A percentile compares a stretch with the other conserved stretches of the same genome.
Conservation (phyloP, 129 eudicot genomes). For the Ambrosia artemisiifolia region DNA sequence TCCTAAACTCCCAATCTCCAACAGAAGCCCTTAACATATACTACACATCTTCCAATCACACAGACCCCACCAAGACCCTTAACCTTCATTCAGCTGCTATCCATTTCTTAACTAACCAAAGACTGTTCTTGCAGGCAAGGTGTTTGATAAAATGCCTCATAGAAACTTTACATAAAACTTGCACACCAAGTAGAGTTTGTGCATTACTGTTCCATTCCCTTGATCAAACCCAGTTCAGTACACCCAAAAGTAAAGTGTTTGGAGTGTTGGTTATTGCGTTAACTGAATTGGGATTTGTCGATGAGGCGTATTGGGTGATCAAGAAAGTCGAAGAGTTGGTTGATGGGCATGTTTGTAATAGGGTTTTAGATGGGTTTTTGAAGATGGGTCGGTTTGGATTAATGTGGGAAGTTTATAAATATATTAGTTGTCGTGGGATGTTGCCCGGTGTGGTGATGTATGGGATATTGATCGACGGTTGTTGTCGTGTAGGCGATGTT, state of each 20-base stretch:
- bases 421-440: slow-evolving; percentile 36
- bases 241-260: slow-evolving; percentile 44
- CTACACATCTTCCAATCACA: slow-evolving; percentile 34
- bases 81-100: slow-evolving; percentile 56
- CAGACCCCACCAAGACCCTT: slow-evolving; percentile 43
- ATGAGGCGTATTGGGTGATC: slow-evolving; percentile 83
- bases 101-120: slow-evolving; percentile 44
- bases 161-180: slow-evolving; percentile 41
- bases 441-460: slow-evolving; percentile 55
- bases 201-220: slow-evolving; percentile 52
- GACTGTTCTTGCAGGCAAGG: slow-evolving; percentile 64
- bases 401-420: slow-evolving; percentile 63
- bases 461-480: slow-evolving; percentile 67
- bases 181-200: slow-evolving; percentile 41
- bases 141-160: slow-evolving; percentile 85
- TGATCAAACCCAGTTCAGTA: slow-evolving; percentile 25
- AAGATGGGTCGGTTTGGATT: slow-evolving; percentile 39
- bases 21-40: slow-evolving; percentile 49
- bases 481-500: slow-evolving; percentile 50
- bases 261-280: slow-evolving; percentile 64
- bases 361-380: slow-evolving; percentile 56
- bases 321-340: slow-evolving; percentile 51
- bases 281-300: slow-evolving; percentile 56
- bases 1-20: slow-evolving; percentile 53
- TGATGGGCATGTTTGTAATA: slow-evolving; percentile 60